Evolutionary conservation across 805 yeast genomes (phyloP).

Genomic region (Cyberlindnera mrakii): DNA sequence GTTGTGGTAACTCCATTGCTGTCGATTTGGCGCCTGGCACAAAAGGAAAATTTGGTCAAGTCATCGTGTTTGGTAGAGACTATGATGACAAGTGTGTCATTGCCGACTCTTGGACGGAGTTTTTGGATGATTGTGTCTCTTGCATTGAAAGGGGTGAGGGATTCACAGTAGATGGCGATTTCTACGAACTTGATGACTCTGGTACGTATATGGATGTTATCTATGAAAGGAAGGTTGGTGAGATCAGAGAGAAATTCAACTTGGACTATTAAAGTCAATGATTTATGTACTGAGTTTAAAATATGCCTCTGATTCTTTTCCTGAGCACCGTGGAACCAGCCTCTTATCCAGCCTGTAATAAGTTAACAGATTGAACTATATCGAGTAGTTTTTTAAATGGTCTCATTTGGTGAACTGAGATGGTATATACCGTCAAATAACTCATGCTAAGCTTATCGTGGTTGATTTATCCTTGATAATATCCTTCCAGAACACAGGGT

Average conservation of each 20-base stretch:
- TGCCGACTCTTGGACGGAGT: slow-evolving; percentile 87
- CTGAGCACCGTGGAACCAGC: no score
- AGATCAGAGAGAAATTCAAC: neutral
- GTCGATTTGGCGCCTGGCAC: slow-evolving; percentile 82
- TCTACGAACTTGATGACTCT: neutral
- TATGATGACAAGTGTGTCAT: slow-evolving; percentile 84
- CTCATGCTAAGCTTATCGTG: slow-evolving; percentile 33
- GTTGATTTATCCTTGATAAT: slow-evolving; percentile 30
- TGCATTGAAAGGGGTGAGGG: slow-evolving; percentile 1
- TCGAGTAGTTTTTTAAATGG: no score
- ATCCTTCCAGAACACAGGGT: slow-evolving; percentile 29
- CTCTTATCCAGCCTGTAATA: no score
- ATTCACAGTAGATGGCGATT: neutral
- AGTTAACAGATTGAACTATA: no score
- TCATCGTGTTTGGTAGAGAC: slow-evolving; percentile 89
- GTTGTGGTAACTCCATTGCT: slow-evolving; percentile 86
- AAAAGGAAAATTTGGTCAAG: slow-evolving; percentile 80
- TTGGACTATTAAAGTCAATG: neutral
- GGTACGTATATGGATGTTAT: slow-evolving; percentile 1
- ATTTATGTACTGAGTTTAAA: no score
- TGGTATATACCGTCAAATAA: no score
- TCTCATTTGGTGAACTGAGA: no score
- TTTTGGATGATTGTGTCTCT: slow-evolving; percentile 32
- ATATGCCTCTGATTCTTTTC: no score
- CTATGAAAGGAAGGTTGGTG: neutral